Base-by-base conservation (phyloP, 2,329 filamentous ascomycete species). In the Teratosphaeria epicoccoides region DNA sequence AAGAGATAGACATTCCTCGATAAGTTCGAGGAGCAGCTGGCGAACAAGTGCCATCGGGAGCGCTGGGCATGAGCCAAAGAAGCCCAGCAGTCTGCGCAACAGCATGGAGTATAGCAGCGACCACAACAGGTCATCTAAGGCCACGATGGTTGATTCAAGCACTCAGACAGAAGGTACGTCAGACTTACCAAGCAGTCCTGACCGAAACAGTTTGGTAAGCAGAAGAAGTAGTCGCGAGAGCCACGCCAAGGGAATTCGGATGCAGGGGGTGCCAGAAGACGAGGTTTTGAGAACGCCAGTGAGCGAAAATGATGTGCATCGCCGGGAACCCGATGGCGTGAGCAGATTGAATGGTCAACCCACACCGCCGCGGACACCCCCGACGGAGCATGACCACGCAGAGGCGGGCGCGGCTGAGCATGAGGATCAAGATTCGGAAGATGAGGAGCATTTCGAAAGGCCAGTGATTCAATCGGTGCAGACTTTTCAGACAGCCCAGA, bases 11-110 rank as follows among this genome's bases (percentile, higher is more conserved):
- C 14, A 17, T 4, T 59, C 63, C 37, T 62, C 61, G 26, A 56
- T 55, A 24, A 74, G 72, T 53, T 63, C 85, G 61, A 76, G 84
- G 50, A 84, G 80, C 57, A 95, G 88, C 68, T 88, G 78, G 76
- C 72, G 63, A 7, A 53, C 58, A 20, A 64, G 61, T 52, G 57
- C 57, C 3, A 53, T 61, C 37, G 53, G 50, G 10, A 55, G 49
- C 22, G 14, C 33, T 7, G 33, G 33, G 14, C 33, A 40, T 20
- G 57, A 61, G 24, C 57, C 57, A 9, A 65, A 60, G 50, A 57
- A 57, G n/a, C 57, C 63, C 10, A 63, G 61, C 52, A 66, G 61
- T 48, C 51, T 65, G 26, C 54, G 64, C 10, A 63, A 57, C 23
- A 66, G 63, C 54, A 54, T 63, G 43, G 63, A 65, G 7, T 52